phyloP scores from a whole-genome alignment of 305 asterid genomes.

The Fraxinus latifolia region DNA sequence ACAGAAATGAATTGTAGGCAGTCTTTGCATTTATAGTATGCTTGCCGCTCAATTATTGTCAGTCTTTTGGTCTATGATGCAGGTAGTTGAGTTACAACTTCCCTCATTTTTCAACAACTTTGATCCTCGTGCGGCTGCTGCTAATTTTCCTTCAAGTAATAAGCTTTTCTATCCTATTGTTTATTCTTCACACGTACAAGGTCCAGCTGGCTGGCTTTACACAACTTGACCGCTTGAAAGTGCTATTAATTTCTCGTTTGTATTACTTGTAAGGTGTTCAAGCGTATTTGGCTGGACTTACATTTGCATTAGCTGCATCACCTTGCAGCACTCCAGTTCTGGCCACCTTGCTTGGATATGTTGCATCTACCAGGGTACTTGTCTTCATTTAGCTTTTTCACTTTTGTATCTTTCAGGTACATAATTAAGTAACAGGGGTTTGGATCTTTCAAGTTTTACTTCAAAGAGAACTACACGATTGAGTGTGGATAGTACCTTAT shows the following conservation, averaged over 20 bases:
- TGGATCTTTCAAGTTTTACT: neutral
- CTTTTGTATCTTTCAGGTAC: neutral
- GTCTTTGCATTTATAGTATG: neutral
- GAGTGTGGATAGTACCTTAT: neutral
- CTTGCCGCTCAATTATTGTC: neutral
- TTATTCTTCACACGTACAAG: neutral
- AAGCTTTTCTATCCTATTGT: conserved; percentile 6
- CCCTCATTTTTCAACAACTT: conserved; percentile 89
- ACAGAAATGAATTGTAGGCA: neutral
- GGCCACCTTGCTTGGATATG: conserved; percentile 88
- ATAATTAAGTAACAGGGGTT: neutral
- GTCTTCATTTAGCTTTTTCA: neutral
- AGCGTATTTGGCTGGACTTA: conserved; percentile 94
- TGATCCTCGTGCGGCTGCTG: conserved; percentile 92
- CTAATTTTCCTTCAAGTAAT: conserved; percentile 86
- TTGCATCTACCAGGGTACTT: conserved; percentile 83
- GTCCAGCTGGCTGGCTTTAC: neutral
- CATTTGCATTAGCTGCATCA: conserved; percentile 97
- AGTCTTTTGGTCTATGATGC: conserved; percentile 26
- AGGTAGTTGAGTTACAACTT: conserved; percentile 84
- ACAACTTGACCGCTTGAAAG: neutral
- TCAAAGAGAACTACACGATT: neutral
- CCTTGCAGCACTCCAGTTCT: conserved; percentile 98
- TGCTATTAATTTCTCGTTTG: conserved; percentile 9
- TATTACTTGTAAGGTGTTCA: conserved; percentile 61